Conservation (phyloP, 148 eudicot genomes). For the Rhododendron simsii region DNA sequence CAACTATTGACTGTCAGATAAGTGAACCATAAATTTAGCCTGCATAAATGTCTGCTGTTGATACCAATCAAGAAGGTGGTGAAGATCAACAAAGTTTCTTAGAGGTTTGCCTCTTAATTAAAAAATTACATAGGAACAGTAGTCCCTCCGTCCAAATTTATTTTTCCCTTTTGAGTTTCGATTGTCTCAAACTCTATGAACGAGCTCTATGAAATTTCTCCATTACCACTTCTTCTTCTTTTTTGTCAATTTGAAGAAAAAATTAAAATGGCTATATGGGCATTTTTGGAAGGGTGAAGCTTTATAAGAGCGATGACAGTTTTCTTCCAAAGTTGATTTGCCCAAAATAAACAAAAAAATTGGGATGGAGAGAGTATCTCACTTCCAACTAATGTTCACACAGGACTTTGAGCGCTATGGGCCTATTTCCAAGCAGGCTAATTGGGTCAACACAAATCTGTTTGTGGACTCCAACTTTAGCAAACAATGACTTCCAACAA, state of each 20-base stretch:
- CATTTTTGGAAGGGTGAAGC: not conserved
- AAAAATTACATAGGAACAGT: not conserved
- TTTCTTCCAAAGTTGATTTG: not conserved
- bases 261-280: not conserved
- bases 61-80: not conserved
- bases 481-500: not conserved
- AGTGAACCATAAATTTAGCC: not conserved
- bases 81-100: not conserved
- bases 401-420: not conserved
- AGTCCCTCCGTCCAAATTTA: not conserved
- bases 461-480: not conserved
- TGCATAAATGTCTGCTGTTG: not conserved
- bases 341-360: not conserved
- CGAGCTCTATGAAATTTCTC: not conserved
- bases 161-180: not conserved
- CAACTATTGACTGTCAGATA: not conserved
- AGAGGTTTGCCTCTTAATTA: not conserved
- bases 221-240: not conserved
- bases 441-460: not conserved
- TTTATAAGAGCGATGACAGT: not conserved
- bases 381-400: not conserved
- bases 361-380: not conserved
- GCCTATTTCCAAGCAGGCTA: not conserved
- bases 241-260: not conserved
- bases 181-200: not conserved